Percentiles rank a stretch among this genome's conserved stretches.
Conservation (phyloP, 176 grass and related monocot species). For the Hsuehochloa calcarea region DNA sequence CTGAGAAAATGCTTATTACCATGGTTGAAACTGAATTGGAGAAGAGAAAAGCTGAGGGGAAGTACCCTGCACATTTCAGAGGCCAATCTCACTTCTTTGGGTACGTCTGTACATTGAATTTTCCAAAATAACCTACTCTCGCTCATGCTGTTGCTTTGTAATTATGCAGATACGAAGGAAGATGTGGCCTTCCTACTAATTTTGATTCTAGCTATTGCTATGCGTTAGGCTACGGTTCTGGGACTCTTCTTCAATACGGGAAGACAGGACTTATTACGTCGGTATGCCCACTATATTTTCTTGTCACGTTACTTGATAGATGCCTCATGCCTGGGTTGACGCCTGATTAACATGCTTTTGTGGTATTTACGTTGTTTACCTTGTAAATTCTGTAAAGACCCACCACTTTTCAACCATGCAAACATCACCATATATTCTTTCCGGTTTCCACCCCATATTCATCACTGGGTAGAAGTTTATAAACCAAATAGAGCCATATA, state of each 20-base stretch:
- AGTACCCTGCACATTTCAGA: constrained; percentile 75
- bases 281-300: constrained; percentile 43
- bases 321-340: background rate
- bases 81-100: constrained; percentile 99
- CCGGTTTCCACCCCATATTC: background rate
- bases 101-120: constrained; percentile 33
- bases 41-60: constrained; percentile 80
- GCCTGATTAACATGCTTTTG: background rate
- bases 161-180: constrained; percentile 87
- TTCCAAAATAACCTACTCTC: background rate
- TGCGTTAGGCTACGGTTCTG: constrained; percentile 80
- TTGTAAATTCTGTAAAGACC: background rate
- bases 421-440: background rate
- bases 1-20: constrained; percentile 97
- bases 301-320: constrained; percentile 4
- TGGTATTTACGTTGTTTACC: background rate
- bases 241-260: constrained; percentile 73
- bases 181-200: constrained; percentile 92
- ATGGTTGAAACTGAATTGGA: constrained; percentile 99
- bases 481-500: background rate
- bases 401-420: background rate
- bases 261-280: constrained; percentile 96
- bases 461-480: background rate
- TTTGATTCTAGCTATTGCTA: constrained; percentile 97
- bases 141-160: constrained; percentile 21